A percentile compares a stretch with the other conserved stretches of the same genome.
These are phyloP conservation scores for Quercus agrifolia DNA, from an alignment of 306 rosid genomes.

Conservation along the genomic window DNA sequence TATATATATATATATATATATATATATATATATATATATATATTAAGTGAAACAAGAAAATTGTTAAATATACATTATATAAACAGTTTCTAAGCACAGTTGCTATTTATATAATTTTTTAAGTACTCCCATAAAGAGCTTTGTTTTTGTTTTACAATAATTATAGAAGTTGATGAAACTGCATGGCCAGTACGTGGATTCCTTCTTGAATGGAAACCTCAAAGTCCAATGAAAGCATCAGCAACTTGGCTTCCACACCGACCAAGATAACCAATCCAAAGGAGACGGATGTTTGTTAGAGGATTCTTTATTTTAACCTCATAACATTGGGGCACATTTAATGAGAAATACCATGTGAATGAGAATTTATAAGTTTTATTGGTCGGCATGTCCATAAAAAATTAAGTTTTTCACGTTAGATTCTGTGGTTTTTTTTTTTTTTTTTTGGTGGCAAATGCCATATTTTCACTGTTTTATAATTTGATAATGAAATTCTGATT, in stretches of 20 bases:
- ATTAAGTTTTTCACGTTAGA: conserved; percentile 21
- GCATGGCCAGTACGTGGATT: conserved; percentile 64
- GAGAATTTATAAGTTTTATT: conserved; percentile 32
- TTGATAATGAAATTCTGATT: conserved; percentile 16
- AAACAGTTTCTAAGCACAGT: background rate
- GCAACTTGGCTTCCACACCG: conserved; percentile 58
- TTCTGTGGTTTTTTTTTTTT: conserved; percentile 12
- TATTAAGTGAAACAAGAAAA: too few species aligned
- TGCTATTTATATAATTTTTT: background rate
- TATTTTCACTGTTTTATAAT: conserved; percentile 24
- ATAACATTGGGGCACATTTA: conserved; percentile 39
- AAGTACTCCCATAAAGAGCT: background rate
- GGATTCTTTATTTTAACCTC: conserved; percentile 29
- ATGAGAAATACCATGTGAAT: conserved; percentile 64
- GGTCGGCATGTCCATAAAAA: conserved; percentile 45
- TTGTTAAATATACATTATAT: too few species aligned
- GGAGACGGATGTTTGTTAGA: conserved; percentile 69
- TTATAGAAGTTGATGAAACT: conserved; percentile 44
- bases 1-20: too few species aligned
- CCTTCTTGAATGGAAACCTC: conserved; percentile 19
- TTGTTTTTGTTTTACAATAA: background rate
- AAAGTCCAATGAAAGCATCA: conserved; percentile 23
- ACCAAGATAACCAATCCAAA: conserved; percentile 80
- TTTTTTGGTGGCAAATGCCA: background rate
- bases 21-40: too few species aligned